A percentile compares a stretch with the other conserved stretches of the same genome.
phyloP scores from a whole-genome alignment of 78 protist genomes.

The Dictyostelium brefeldianum region DNA sequence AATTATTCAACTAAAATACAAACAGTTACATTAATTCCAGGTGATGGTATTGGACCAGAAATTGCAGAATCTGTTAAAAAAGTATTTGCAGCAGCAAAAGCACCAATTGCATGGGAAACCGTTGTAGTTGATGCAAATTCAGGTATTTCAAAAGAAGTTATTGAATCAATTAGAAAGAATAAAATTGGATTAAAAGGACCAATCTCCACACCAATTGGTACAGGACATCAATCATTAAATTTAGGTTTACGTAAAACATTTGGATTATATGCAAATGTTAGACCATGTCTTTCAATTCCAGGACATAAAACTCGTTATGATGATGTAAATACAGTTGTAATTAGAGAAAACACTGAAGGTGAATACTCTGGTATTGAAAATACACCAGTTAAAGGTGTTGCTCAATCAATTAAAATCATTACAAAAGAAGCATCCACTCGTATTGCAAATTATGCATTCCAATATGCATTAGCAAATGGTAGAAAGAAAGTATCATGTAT shows the following conservation, averaged over 20 bases:
- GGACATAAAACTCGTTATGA: conserved; percentile 90
- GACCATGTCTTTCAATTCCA: conserved; percentile 88
- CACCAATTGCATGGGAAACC: conserved; percentile 86
- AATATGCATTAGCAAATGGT: conserved; percentile 82
- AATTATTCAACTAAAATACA: conserved; percentile 4
- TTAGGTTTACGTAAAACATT: conserved; percentile 89
- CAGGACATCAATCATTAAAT: conserved; percentile 92
- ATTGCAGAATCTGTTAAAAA: conserved; percentile 88
- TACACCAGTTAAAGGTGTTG: conserved; percentile 80
- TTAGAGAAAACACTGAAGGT: conserved; percentile 96
- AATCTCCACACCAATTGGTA: conserved; percentile 91
- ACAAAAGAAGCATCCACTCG: conserved; percentile 88
- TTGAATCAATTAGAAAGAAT: conserved; percentile 66
- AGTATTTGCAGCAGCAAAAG: conserved; percentile 87
- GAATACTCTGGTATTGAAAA: conserved; percentile 94
- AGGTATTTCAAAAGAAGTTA: conserved; percentile 76
- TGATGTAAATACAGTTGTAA: conserved; percentile 89
- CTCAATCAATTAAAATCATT: conserved; percentile 86
- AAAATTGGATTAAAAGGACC: conserved; percentile 91
- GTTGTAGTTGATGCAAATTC: conserved; percentile 70
- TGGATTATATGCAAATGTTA: conserved; percentile 89
- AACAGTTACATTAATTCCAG: conserved; percentile 79
- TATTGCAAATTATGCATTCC: conserved; percentile 89
- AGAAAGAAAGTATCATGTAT: conserved; percentile 87
- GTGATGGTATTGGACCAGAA: conserved; percentile 94